These are phyloP conservation scores for Sporothrix curviconia DNA, from an alignment of 2,329 filamentous ascomycete species.

Conservation along the genomic window DNA sequence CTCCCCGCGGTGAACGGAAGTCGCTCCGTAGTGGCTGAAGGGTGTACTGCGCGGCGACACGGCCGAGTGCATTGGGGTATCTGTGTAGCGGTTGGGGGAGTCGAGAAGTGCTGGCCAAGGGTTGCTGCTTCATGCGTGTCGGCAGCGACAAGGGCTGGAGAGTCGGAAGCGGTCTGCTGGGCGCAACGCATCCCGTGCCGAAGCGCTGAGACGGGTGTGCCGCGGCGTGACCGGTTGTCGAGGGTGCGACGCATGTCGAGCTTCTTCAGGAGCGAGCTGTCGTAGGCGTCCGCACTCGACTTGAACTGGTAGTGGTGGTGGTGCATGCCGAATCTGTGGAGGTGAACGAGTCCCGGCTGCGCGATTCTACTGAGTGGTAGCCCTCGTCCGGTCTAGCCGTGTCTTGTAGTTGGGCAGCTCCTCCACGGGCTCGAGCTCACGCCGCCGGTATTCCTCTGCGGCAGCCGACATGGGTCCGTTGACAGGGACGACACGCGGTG, in stretches of 20 bases:
- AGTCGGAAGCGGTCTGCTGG: slow-evolving; percentile 30
- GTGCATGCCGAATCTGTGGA: slow-evolving; percentile 42
- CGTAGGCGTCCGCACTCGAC: slow-evolving; percentile 41
- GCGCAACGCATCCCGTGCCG: slow-evolving; percentile 29
- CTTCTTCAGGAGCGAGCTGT: slow-evolving; percentile 48
- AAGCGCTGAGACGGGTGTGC: slow-evolving; percentile 34
- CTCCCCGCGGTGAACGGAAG: slow-evolving; percentile 38
- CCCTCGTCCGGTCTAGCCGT: slow-evolving; percentile 21
- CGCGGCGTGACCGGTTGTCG: slow-evolving; percentile 39
- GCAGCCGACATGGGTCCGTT: slow-evolving; percentile 20
- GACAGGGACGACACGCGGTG: slow-evolving; percentile 28
- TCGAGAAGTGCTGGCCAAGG: slow-evolving; percentile 33
- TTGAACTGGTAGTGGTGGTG: slow-evolving; percentile 45
- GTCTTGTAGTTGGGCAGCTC: slow-evolving; percentile 21
- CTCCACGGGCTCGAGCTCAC: slow-evolving; percentile 16
- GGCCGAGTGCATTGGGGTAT: slow-evolving; percentile 43
- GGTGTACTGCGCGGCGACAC: slow-evolving; percentile 40
- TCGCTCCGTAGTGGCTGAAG: slow-evolving; percentile 32
- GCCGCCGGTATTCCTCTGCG: slow-evolving; percentile 16
- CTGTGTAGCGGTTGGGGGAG: slow-evolving; percentile 37
- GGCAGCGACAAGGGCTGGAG: slow-evolving; percentile 43
- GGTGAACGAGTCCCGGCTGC: slow-evolving; percentile 13
- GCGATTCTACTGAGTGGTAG: slow-evolving; percentile 20
- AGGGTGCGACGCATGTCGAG: slow-evolving; percentile 42
- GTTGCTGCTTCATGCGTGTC: slow-evolving; percentile 35